phyloP scores from a whole-genome alignment of 1,139 yeast species.

The Yamadazyma membranifaciens region DNA sequence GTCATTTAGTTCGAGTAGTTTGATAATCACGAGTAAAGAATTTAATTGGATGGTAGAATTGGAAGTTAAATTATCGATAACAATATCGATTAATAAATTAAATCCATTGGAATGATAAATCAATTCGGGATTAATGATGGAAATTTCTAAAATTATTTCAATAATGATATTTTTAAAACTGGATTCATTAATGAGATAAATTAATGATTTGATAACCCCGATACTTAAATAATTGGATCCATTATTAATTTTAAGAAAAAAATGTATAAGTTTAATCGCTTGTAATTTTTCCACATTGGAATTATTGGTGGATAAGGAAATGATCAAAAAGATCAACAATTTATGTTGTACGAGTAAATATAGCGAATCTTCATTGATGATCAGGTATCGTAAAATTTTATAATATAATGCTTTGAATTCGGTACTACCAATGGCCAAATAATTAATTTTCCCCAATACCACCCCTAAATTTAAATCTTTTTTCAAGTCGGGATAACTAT shows the following conservation, averaged over 20 bases:
- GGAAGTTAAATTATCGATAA: conserved; percentile 39
- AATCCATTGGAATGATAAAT: conserved; percentile 68
- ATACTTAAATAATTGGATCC: conserved; percentile 59
- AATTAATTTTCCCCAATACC: conserved; percentile 59
- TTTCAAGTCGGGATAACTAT: conserved; percentile 58
- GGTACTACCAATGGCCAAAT: conserved; percentile 58
- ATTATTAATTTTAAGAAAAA: conserved; percentile 54
- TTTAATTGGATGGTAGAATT: conserved; percentile 42
- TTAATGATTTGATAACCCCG: conserved; percentile 70
- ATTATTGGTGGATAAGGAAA: conserved; percentile 57
- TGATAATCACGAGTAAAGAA: conserved; percentile 56
- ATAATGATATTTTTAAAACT: conserved; percentile 5
- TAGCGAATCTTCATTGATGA: conserved; percentile 54
- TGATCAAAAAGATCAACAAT: conserved; percentile 61
- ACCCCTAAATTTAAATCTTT: conserved; percentile 64
- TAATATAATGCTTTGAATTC: conserved; percentile 76
- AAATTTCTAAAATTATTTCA: conserved; percentile 72
- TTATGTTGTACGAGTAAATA: conserved; percentile 45
- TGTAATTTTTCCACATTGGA: conserved; percentile 70
- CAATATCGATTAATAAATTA: conserved; percentile 52
- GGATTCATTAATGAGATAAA: conserved; percentile 42
- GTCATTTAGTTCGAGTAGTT: conserved; percentile 58
- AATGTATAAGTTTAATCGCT: conserved; percentile 70
- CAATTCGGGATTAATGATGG: conserved; percentile 59
- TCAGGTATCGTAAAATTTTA: conserved; percentile 65